Evolutionary conservation across 148 eudicot genomes (phyloP), one percentile per base, ranked within the genome.

Genomic region (Nepenthes gracilis): DNA sequence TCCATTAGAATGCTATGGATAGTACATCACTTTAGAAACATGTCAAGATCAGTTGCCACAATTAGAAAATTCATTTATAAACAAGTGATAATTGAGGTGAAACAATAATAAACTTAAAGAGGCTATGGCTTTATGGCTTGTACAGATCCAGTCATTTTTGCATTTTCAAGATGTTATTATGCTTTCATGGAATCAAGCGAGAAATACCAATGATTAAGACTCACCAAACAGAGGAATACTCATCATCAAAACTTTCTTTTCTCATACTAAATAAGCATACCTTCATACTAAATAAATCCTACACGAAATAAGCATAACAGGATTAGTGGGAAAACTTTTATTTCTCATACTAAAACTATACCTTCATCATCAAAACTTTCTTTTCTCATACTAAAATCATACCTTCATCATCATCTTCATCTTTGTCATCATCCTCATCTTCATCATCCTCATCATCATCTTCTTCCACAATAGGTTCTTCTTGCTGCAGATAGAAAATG

Each of bases 391-490:
- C 33, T 43, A 2, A 34, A 35, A 65, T 9, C 72, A 53, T 61
- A 84, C 90, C 90, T 68, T 84, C 90, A 52, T 40, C 64, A 3
- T 78, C 92, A 61, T 74, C 89, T 12, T 77, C 82, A 36, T 79
- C 79, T 12, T 82, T 68, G 53, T 82, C 95, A 60, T 81, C 86
- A 0, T 83, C 94, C 2, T 67, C 81, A 0, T 80, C 93, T 0
- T 86, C 88, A 0, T 87, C 90, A 0, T 80, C 86, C 0, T 87
- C 95, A 0, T 84, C 90, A n/a, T 84, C 90, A 1, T 82, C 85
- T 4, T 86, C 96, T 71, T 87, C 96, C 35, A 87, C 69, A 34
- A 82, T 35, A 13, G 96, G 96, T 63, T 87, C 90, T 51, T 87
- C 90, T 63, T 69, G 69, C 86, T 78, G 75, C 67, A 67, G 55